Conservation (phyloP, 306 rosid genomes). For the Bauhinia variegata region DNA sequence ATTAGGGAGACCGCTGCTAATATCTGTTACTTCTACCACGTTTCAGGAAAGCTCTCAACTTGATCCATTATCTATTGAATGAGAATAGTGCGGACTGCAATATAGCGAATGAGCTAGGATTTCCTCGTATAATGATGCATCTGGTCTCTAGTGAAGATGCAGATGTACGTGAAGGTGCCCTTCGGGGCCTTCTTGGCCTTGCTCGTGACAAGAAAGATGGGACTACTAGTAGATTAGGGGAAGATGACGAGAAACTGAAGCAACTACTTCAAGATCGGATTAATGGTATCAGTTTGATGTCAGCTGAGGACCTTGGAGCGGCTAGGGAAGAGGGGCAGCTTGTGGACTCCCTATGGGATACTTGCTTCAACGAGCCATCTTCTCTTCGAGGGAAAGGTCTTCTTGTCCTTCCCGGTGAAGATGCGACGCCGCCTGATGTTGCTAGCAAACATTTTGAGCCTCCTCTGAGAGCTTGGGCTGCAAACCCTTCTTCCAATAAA, state of each 20-base stretch:
- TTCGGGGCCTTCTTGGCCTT: conserved; percentile 69
- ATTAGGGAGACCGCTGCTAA: too few relatives aligned
- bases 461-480: conserved; percentile 70
- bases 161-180: conserved; percentile 89
- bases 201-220: conserved; percentile 45
- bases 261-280: conserved; percentile 80
- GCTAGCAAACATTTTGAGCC: conserved; percentile 83
- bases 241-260: conserved; percentile 68
- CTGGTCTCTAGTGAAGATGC: conserved; percentile 76
- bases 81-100: conserved; percentile 74
- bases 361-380: conserved; percentile 69
- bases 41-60: conserved; percentile 90
- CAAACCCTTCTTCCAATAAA: conserved; percentile 42
- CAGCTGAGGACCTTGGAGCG: conserved; percentile 78
- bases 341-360: conserved; percentile 78
- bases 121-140: conserved; percentile 71
- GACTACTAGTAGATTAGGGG: conserved; percentile 35
- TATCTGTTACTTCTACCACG: neutral
- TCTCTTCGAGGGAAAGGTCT: conserved; percentile 77
- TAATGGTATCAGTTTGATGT: conserved; percentile 58
- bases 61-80: conserved; percentile 72
- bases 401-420: conserved; percentile 82
- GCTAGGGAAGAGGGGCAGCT: conserved; percentile 80
- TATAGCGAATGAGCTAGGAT: conserved; percentile 63
- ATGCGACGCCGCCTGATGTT: conserved; percentile 74